Conservation (phyloP, 192 early-diverging fungal genomes). For the Backusella liffmaniae region DNA sequence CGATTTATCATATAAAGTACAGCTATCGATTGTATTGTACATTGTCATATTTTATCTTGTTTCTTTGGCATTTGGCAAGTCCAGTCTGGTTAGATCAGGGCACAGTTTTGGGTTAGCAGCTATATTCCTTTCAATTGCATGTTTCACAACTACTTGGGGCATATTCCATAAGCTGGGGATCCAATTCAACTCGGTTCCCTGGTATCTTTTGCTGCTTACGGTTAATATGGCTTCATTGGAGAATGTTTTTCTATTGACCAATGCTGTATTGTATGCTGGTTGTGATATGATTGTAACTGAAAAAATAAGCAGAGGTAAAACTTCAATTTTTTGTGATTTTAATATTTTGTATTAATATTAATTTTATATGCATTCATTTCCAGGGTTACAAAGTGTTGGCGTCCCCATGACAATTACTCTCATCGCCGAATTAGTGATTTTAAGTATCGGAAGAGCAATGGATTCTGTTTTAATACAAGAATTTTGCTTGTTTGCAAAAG, state of each 20-base stretch:
- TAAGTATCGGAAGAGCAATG: conserved; percentile 57
- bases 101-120: conserved; percentile 69
- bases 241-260: conserved; percentile 73
- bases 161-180: conserved; percentile 64
- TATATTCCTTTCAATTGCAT: conserved; percentile 63
- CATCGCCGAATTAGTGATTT: conserved; percentile 50
- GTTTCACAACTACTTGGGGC: conserved; percentile 62
- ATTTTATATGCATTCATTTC: not conserved
- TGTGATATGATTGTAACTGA: conserved; percentile 73
- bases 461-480: conserved; percentile 65
- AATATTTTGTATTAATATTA: not conserved
- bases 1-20: conserved; percentile 32
- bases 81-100: conserved; percentile 78
- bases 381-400: conserved; percentile 66
- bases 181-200: conserved; percentile 57
- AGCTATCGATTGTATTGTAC: conserved; percentile 56
- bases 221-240: conserved; percentile 72
- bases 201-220: conserved; percentile 68
- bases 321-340: not conserved
- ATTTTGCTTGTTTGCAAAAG: conserved; percentile 70
- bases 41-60: conserved; percentile 68
- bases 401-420: conserved; percentile 62
- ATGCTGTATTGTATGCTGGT: conserved; percentile 67
- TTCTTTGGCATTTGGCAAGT: conserved; percentile 58
- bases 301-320: conserved; percentile 58